Base-by-base conservation (phyloP, 129 eudicot species). In the Pittosporum tobira region DNA sequence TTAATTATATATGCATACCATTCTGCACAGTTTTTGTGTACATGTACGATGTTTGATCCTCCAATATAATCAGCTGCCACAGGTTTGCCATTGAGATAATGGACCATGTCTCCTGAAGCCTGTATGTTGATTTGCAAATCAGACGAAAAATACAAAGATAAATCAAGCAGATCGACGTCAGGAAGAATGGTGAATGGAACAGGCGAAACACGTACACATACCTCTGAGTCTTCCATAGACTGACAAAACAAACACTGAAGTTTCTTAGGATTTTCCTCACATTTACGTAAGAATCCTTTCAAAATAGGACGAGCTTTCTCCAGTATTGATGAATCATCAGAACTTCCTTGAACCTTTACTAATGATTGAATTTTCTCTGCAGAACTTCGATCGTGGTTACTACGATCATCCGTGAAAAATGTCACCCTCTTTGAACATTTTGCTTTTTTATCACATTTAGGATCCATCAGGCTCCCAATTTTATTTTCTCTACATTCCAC, bases 81-180 rank as follows among this genome's bases (percentile, higher is more conserved):
- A 44, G 75, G 81, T 81, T 75, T 93, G 37, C 99, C 96, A 13
- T 75, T 66, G 30, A 82, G 57, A 61, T 87, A 93, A 74, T 79
- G 85, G 51, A 77, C 64, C 88, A 93, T 87, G 69, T 52, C 67
- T 45, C 94, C 99, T 46, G 99, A 69, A 30, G 68, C 84, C 99
- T 93, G 67, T 64, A 29, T 55, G 45, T 59, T 48, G 34, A n/a
- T 34, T 54, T 50, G 56, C 24, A 52, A 37, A 60, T 59, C 34
- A 52, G 9, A 26, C 29, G 27, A 15, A 15, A 48, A 8, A 2
- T 59, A 23, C 25, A 38, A 38, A 38, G 12, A 3, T 10, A 10
- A 12, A 40, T 14, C 46, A 40, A 2, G n/a, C 7, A 5, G 40
- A n/a, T n/a, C n/a, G n/a, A 0, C 40, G 10, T 34, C 0, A 57